phyloP scores from a whole-genome alignment of 2,329 filamentous ascomycete genomes.

The Arthroderma uncinatum region DNA sequence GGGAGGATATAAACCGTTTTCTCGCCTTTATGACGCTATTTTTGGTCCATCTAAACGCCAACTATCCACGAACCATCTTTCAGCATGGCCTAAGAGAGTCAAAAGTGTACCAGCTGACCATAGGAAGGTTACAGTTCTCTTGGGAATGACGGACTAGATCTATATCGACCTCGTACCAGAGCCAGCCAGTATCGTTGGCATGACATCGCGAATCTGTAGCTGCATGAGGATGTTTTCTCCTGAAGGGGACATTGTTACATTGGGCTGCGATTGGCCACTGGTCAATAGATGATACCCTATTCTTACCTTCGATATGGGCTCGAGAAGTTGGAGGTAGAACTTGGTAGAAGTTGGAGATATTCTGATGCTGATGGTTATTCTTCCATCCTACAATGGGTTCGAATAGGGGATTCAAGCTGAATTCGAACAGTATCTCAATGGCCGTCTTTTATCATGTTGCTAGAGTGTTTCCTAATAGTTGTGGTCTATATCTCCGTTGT shows the following conservation, averaged over 20 bases:
- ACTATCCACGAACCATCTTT: background rate
- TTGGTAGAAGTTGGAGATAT: too few species aligned
- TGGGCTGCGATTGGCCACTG: background rate
- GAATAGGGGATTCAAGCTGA: too few species aligned
- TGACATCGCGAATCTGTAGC: background rate
- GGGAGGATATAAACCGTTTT: background rate
- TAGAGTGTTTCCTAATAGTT: too few species aligned
- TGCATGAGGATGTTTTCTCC: slow-evolving; percentile 2
- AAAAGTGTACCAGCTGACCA: background rate
- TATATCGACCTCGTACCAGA: background rate
- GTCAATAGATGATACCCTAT: too few species aligned
- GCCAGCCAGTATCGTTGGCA: background rate
- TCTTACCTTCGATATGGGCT: too few species aligned
- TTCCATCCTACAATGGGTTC: too few species aligned
- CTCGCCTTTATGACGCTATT: slow-evolving; percentile 3
- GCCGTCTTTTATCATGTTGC: too few species aligned
- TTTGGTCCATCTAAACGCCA: background rate
- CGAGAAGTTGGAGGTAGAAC: too few species aligned
- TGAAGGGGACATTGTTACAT: background rate
- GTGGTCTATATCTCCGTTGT: too few species aligned
- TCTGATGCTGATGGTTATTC: too few species aligned
- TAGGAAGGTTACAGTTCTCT: background rate
- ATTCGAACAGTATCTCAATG: too few species aligned
- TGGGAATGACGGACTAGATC: background rate
- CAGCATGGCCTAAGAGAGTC: background rate